phyloP scores from a whole-genome alignment of 2,329 filamentous ascomycete species.

The Neonectria sp. region DNA sequence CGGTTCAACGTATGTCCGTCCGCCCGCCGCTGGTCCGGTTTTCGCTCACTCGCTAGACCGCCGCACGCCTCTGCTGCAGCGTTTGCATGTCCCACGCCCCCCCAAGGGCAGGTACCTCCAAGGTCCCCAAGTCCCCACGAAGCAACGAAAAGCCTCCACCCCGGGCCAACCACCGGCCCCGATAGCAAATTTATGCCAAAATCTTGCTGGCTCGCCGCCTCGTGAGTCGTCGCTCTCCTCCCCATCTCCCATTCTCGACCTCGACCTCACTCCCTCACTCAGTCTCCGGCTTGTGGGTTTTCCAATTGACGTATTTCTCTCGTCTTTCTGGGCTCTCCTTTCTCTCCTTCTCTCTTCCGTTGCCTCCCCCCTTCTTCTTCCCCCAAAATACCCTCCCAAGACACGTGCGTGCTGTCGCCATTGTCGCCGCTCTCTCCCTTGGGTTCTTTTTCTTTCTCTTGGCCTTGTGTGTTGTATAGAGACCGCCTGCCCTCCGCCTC shows the following conservation, averaged over 20 bases:
- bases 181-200: slow-evolving; percentile 50
- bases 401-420: slow-evolving; percentile 20
- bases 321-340: slow-evolving; percentile 30
- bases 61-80: slow-evolving; percentile 13
- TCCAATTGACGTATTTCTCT: slow-evolving; percentile 49
- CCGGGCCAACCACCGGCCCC: slow-evolving; percentile 48
- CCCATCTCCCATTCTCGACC: slow-evolving; percentile 20
- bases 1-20: slow-evolving; percentile 40
- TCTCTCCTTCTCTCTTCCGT: slow-evolving; percentile 26
- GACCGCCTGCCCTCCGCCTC: slow-evolving; percentile 17
- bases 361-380: slow-evolving; percentile 28
- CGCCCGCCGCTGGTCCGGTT: slow-evolving; percentile 42
- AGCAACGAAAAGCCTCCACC: slow-evolving; percentile 26
- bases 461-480: slow-evolving; percentile 38
- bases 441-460: slow-evolving; percentile 22
- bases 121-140: slow-evolving; percentile 12
- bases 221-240: slow-evolving; percentile 19
- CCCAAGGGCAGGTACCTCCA: slow-evolving; percentile 17
- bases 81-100: slow-evolving; percentile 6
- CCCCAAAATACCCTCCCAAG: neutral
- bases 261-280: slow-evolving; percentile 15
- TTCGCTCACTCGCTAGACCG: slow-evolving; percentile 39
- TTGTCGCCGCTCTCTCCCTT: slow-evolving; percentile 20
- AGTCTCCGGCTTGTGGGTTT: slow-evolving; percentile 35
- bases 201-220: slow-evolving; percentile 41